A percentile compares a stretch with the other conserved stretches of the same genome.
phyloP scores from a whole-genome alignment of 2,329 filamentous ascomycete genomes.

The Hypoxylon sp. region DNA sequence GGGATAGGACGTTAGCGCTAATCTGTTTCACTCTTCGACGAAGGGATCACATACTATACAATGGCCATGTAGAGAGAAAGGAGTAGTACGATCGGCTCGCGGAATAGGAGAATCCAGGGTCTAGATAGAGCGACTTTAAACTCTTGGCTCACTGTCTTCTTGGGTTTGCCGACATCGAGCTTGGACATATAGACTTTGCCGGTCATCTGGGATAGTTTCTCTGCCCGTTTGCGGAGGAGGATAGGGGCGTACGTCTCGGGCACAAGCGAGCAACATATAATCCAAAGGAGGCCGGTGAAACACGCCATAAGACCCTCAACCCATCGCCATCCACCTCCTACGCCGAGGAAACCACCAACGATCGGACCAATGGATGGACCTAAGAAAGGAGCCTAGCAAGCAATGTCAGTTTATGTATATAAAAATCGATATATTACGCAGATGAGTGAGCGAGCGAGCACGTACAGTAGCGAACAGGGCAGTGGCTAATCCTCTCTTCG shows the following conservation, averaged over 20 bases:
- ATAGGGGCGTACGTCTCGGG: constrained; percentile 75
- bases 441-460: not conserved
- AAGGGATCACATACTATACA: constrained; percentile 57
- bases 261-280: constrained; percentile 65
- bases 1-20: constrained; percentile 23
- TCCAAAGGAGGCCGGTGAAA: constrained; percentile 74
- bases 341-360: constrained; percentile 75
- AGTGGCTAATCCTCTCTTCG: constrained; percentile 68
- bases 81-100: constrained; percentile 78
- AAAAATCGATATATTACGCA: not conserved
- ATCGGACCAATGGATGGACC: constrained; percentile 76
- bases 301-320: constrained; percentile 74
- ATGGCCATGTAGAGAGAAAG: constrained; percentile 77
- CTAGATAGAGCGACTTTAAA: constrained; percentile 72
- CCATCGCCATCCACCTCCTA: constrained; percentile 78
- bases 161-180: constrained; percentile 61
- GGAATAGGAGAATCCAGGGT: constrained; percentile 78
- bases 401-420: constrained; percentile 20
- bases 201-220: constrained; percentile 65
- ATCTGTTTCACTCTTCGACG: not conserved
- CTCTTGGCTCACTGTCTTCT: constrained; percentile 63
- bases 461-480: constrained; percentile 71
- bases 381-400: constrained; percentile 70
- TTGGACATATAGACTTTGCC: constrained; percentile 71
- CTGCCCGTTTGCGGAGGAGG: constrained; percentile 68